These are phyloP conservation scores for Aspergillus uvarum DNA, from an alignment of 2,329 filamentous ascomycete species.

Conservation along the genomic window DNA sequence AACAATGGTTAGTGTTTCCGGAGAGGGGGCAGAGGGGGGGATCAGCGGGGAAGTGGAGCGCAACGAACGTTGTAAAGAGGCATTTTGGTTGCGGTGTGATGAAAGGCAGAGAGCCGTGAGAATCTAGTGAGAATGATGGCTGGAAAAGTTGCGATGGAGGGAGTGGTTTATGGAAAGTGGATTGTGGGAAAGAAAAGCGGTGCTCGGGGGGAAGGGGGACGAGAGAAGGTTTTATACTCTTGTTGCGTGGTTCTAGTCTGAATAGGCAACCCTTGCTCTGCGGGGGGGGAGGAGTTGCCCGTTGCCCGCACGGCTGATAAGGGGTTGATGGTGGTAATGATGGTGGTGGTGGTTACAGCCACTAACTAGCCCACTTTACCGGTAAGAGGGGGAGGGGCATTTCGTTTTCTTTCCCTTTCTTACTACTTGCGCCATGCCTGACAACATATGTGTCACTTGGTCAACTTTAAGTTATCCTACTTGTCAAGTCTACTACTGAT, in stretches of 20 bases:
- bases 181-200: background rate
- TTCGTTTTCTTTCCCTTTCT: background rate
- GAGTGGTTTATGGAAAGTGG: background rate
- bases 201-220: conserved; percentile 11
- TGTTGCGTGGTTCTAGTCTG: background rate
- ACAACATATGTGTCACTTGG: background rate
- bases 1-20: conserved; percentile 1
- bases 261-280: background rate
- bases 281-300: conserved; percentile 1
- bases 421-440: background rate
- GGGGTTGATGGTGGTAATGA: background rate
- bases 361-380: background rate
- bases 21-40: background rate
- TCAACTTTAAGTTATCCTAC: background rate
- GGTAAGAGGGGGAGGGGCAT: no score
- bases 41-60: background rate
- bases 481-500: background rate
- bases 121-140: background rate
- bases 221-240: conserved; percentile 12
- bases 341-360: background rate
- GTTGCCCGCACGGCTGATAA: conserved; percentile 13
- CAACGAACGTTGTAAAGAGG: conserved; percentile 42
- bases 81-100: conserved; percentile 26
- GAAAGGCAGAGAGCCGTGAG: background rate
- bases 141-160: background rate